Conservation (phyloP, 164 flowering plant species). For the Chimonanthus praecox region DNA sequence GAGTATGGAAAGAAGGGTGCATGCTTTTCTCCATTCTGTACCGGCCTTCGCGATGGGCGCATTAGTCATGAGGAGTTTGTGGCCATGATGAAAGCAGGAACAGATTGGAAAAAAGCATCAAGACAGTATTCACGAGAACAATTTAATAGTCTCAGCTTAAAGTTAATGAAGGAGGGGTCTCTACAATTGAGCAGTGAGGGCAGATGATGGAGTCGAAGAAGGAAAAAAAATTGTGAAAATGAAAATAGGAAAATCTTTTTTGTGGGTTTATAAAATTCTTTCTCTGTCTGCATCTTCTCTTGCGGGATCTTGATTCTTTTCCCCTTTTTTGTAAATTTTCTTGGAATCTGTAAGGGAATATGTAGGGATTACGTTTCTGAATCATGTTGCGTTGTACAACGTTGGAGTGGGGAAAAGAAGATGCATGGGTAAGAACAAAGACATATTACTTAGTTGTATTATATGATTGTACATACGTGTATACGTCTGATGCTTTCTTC, state of each 20-base stretch:
- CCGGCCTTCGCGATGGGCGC: slow-evolving; percentile 53
- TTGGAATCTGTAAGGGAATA: neutral
- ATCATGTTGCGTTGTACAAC: neutral
- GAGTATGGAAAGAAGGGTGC: too few species aligned
- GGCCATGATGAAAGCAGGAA: slow-evolving; percentile 82
- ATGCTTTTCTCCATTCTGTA: too few species aligned
- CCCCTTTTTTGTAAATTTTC: neutral
- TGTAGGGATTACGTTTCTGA: neutral
- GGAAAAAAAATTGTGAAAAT: neutral
- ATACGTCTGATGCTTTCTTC: too few species aligned
- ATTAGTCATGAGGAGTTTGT: slow-evolving; percentile 84
- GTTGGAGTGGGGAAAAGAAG: too few species aligned
- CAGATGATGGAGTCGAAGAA: slow-evolving; percentile 12
- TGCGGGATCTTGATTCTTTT: neutral
- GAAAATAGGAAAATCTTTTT: slow-evolving; percentile 2
- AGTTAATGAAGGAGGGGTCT: slow-evolving; percentile 65
- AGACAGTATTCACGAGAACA: slow-evolving; percentile 78
- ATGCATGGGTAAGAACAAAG: too few species aligned
- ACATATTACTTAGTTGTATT: too few species aligned
- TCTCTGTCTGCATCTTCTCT: neutral
- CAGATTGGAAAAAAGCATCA: slow-evolving; percentile 91
- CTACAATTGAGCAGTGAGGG: slow-evolving; percentile 31
- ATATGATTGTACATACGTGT: too few species aligned
- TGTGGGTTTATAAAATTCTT: slow-evolving; percentile 9
- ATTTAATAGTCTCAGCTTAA: slow-evolving; percentile 65